These are phyloP conservation scores for Penicillium sp. DNA, from an alignment of 2,329 filamentous ascomycete species.

Conservation along the genomic window DNA sequence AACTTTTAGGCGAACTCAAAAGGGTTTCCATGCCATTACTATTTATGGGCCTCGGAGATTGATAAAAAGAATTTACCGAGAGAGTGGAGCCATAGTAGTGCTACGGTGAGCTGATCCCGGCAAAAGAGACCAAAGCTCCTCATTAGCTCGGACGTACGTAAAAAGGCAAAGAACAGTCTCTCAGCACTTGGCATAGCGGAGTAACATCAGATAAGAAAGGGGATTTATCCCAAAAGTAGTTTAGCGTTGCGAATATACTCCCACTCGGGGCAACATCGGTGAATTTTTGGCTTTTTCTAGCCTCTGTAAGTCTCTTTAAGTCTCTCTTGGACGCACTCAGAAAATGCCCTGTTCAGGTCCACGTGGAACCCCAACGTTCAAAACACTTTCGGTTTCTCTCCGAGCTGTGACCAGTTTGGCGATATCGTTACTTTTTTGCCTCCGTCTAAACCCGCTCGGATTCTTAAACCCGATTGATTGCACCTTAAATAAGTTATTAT, in stretches of 20 bases:
- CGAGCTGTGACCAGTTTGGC: not conserved
- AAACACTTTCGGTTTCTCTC: not conserved
- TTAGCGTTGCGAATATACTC: not conserved
- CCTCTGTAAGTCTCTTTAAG: not conserved
- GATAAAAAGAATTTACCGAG: constrained; percentile 2
- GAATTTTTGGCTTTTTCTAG: not conserved
- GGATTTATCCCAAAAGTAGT: not conserved
- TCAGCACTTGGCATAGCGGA: not conserved
- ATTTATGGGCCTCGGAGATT: constrained; percentile 8
- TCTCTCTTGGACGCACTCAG: not conserved
- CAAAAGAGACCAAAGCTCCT: not conserved
- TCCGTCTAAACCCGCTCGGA: not conserved
- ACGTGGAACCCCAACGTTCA: not conserved
- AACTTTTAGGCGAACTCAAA: not conserved
- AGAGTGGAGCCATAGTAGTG: not conserved
- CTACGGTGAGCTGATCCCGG: not conserved
- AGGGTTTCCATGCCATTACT: not conserved
- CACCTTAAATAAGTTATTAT: not conserved
- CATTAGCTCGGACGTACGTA: constrained; percentile 1
- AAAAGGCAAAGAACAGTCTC: not conserved
- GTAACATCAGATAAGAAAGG: constrained; percentile 17
- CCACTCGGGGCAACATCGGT: constrained; percentile 10
- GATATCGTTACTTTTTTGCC: not conserved
- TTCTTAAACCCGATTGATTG: not conserved
- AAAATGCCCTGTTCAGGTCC: not conserved